Percentiles rank a stretch among this genome's conserved stretches.
These are phyloP conservation scores for Kuraishia hungarica DNA, from an alignment of 805 yeast genomes.

Conservation along the genomic window DNA sequence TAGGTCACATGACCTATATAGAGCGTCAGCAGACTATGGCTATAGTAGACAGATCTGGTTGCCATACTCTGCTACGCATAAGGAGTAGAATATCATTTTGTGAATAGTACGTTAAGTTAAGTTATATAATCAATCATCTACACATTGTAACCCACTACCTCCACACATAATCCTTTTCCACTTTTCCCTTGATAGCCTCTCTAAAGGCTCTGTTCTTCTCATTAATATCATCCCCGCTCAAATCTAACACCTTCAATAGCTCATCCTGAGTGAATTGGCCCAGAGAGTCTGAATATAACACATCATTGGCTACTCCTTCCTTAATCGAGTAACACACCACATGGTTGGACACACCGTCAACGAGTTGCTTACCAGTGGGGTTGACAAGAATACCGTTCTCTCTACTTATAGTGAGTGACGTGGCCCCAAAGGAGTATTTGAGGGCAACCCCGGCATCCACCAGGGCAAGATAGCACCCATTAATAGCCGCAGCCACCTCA, in stretches of 20 bases:
- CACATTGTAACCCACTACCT: no score
- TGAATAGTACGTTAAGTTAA: no score
- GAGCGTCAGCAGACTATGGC: no score
- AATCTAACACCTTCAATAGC: conserved; percentile 42
- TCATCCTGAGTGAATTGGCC: conserved; percentile 60
- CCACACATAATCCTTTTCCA: conserved; percentile 57
- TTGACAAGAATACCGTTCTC: conserved; percentile 11
- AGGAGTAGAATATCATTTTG: no score
- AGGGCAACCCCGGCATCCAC: conserved; percentile 75
- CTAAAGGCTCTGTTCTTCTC: conserved; percentile 36
- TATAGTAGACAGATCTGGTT: no score
- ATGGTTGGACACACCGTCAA: conserved; percentile 49
- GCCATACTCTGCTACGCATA: no score
- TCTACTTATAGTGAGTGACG: conserved; percentile 28
- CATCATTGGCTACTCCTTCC: conserved; percentile 39
- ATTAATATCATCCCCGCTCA: conserved; percentile 39
- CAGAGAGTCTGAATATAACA: conserved; percentile 63
- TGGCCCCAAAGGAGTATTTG: conserved; percentile 50
- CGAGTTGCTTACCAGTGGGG: conserved; percentile 39
- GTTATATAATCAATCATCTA: no score
- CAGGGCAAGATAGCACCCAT: conserved; percentile 66
- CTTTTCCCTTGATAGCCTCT: conserved; percentile 34
- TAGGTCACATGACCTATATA: no score
- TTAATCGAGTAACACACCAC: conserved; percentile 51
- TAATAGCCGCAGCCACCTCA: conserved; percentile 63